Conservation (phyloP, 2,329 filamentous ascomycete species). For the Beauveria scarabaeidicola region DNA sequence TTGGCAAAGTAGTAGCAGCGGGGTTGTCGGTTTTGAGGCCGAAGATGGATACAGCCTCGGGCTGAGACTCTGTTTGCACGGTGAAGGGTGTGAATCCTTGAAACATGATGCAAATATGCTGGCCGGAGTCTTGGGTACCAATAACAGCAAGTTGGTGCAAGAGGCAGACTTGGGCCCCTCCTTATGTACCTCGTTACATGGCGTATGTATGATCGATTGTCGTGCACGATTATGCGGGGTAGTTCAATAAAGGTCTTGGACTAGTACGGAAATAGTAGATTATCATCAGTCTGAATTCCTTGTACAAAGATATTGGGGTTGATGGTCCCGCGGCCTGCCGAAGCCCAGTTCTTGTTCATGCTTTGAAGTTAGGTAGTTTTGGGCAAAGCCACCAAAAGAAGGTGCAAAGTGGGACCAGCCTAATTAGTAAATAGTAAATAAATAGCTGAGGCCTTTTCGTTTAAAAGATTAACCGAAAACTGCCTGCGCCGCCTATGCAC, state of each 20-base stretch:
- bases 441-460: neutral
- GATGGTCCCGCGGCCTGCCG: too few species aligned
- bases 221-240: too few species aligned
- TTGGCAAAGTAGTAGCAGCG: constrained; percentile 20
- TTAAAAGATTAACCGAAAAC: neutral
- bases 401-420: neutral
- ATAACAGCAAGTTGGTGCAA: neutral
- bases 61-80: constrained; percentile 26
- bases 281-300: too few species aligned
- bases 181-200: too few species aligned
- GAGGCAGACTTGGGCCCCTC: too few species aligned
- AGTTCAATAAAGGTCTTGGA: too few species aligned
- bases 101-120: constrained; percentile 26
- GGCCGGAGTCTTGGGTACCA: neutral
- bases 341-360: too few species aligned
- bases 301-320: neutral
- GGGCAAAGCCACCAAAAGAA: neutral
- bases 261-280: too few species aligned
- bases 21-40: constrained; percentile 29
- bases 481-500: too few species aligned
- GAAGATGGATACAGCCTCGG: constrained; percentile 30
- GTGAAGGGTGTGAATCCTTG: constrained; percentile 29
- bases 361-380: too few species aligned
- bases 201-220: too few species aligned
- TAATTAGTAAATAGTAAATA: too few species aligned